Evolutionary conservation across 2,329 filamentous ascomycete genomes (phyloP).

Genomic region (Alternaria rosae): DNA sequence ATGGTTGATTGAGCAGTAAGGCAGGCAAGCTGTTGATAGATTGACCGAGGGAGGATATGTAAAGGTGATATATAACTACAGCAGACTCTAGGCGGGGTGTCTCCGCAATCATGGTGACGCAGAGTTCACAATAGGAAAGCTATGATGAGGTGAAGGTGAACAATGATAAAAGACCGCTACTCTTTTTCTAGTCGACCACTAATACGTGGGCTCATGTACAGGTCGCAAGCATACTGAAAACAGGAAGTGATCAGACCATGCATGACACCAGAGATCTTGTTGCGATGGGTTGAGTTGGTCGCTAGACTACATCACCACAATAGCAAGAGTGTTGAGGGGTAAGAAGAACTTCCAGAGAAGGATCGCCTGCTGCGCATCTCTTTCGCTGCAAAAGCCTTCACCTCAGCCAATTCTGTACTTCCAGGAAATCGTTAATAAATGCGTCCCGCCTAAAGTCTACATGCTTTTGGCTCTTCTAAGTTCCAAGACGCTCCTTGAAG

Average conservation of each 20-base stretch:
- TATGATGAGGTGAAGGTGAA: conserved; percentile 18
- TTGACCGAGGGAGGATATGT: background rate
- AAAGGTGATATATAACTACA: conserved; percentile 17
- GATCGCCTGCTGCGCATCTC: background rate
- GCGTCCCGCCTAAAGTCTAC: too few relatives aligned
- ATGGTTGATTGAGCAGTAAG: background rate
- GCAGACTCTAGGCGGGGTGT: background rate
- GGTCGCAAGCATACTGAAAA: background rate
- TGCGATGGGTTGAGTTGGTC: background rate
- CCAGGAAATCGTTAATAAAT: too few relatives aligned
- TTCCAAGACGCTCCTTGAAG: background rate
- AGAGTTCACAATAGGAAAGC: background rate
- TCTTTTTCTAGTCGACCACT: background rate
- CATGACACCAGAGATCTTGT: background rate
- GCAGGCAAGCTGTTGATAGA: background rate
- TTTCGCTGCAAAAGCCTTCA: background rate
- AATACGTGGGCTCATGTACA: too few relatives aligned
- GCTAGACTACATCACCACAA: background rate
- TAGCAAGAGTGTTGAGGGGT: background rate
- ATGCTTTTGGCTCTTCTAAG: background rate
- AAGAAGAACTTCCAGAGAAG: background rate
- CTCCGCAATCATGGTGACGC: conserved; percentile 7
- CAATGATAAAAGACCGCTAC: background rate
- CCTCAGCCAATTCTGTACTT: too few relatives aligned
- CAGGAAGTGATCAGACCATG: background rate